These are phyloP conservation scores for Scenedesmus sp. DNA, from an alignment of 163 green algal species.

Conservation along the genomic window DNA sequence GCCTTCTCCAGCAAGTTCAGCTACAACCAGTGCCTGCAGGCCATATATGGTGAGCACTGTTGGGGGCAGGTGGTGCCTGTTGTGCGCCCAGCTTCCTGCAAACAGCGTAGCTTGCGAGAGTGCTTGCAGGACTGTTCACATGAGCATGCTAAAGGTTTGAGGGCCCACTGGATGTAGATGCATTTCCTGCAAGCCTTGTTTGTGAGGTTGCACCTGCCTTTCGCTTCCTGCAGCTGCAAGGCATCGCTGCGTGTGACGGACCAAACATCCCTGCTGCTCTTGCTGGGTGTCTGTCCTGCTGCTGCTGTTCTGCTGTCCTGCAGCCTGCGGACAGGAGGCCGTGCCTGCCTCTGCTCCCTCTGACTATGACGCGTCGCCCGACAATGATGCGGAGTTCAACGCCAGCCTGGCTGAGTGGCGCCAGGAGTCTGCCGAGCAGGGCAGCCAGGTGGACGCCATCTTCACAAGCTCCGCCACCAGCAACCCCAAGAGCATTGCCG, in stretches of 20 bases:
- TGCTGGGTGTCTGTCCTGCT: too few species aligned
- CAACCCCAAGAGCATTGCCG: constrained; percentile 45
- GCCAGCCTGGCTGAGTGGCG: neutral
- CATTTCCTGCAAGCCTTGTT: neutral
- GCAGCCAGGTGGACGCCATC: constrained; percentile 35
- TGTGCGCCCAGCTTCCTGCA: neutral
- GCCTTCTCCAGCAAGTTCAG: constrained; percentile 70
- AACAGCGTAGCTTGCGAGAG: too few species aligned
- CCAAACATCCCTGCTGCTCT: too few species aligned
- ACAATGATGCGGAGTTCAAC: constrained; percentile 20
- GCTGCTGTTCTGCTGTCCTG: neutral
- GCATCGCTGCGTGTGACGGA: too few species aligned
- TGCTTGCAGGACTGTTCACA: too few species aligned
- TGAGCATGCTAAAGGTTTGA: neutral
- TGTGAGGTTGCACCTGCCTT: too few species aligned
- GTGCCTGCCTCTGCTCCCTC: constrained; percentile 1
- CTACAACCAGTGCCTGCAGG: constrained; percentile 79
- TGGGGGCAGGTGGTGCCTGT: neutral
- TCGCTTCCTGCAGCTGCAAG: too few species aligned
- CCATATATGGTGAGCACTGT: constrained; percentile 28
- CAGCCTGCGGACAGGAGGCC: constrained; percentile 24
- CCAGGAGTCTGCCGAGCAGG: constrained; percentile 11
- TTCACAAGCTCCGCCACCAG: neutral
- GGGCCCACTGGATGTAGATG: neutral
- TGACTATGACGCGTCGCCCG: neutral